Evolutionary conservation across 257 asterid genomes (phyloP), one percentile per base, ranked within the genome.

Genomic region (Capsicum rhomboideum): DNA sequence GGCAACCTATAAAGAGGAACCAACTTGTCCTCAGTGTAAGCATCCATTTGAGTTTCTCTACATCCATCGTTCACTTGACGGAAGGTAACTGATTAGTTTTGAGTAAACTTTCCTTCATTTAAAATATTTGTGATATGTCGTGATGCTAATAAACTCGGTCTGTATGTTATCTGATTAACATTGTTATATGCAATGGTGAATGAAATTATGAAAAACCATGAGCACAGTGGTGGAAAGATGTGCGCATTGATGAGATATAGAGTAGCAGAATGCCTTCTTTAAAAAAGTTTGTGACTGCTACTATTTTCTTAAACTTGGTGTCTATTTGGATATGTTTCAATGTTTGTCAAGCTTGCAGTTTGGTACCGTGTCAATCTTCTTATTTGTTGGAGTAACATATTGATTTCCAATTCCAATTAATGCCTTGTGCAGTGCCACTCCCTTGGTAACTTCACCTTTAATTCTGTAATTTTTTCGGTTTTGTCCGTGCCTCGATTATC

Each of bases 1-100:
- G 98, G 98, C 98, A 67, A 86, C 98, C 37, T 91, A 89, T 92
- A 94, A 96, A 85, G 91, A 88, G 64, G 95, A 94, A 68, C 93
- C 94, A 17, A 92, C 93, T 8, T 94, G 98, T 83, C 99, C 99
- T 31, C 98, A 94, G 87, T 96, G 99, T 86, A 96, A 96, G 85
- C 84, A 86, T 78, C 98, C 96, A 44, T 96, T 96, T 78, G 90
- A 92, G 90, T 93, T 90, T 87, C 97, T 96, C 49, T 88, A 92
- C 85, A 83, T 96, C 88, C 97, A 91, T 78, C 99, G 98, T 13
- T 86, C 94, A 34, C 98, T 94, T 85, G 98, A 96, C 88, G 99
- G 99, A 80, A 93, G 98, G 99, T 94, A 91, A 72, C 63, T 77
- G 21, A 50, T 50, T 26, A 50, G 42, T 26, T 77, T 77, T 50